Conservation (phyloP, 352 stramenopile genomes). For the Globisporangium spinosum region DNA sequence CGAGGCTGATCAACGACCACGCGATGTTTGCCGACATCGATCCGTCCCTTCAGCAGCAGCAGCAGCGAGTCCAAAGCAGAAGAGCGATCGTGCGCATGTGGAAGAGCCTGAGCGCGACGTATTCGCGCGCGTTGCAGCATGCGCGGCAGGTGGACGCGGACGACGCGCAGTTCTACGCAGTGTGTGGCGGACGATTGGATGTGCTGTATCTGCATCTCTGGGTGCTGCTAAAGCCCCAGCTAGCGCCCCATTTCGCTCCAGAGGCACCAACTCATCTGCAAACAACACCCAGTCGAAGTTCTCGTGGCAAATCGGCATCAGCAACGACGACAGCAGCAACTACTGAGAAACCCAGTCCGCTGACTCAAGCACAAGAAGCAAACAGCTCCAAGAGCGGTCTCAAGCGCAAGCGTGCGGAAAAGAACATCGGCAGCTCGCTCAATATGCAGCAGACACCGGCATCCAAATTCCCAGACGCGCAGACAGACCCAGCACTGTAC, state of each 20-base stretch:
- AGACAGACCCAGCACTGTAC: background rate
- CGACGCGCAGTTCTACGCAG: conserved; percentile 7
- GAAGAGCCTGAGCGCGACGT: background rate
- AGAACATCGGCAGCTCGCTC: background rate
- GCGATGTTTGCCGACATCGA: conserved; percentile 7
- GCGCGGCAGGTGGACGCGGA: background rate
- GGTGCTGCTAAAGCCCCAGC: conserved; percentile 10
- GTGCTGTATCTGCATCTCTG: conserved; percentile 18
- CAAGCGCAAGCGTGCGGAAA: background rate
- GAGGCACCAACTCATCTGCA: background rate
- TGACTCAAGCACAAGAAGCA: background rate
- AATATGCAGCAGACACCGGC: background rate
- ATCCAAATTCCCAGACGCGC: background rate
- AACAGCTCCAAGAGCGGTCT: background rate
- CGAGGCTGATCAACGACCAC: conserved; percentile 14
- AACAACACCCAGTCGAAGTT: background rate
- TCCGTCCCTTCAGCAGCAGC: background rate
- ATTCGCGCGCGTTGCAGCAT: background rate
- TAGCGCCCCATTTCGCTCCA: conserved; percentile 8
- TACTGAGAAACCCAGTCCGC: background rate
- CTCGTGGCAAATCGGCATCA: background rate
- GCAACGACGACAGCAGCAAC: background rate
- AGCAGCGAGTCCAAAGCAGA: background rate
- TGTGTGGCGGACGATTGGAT: conserved; percentile 5
- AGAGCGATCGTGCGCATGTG: conserved; percentile 2